Evolutionary conservation across 2,329 filamentous ascomycete genomes (phyloP), one percentile per base, ranked within the genome.

Genomic region (Pseudogymnoascus destructans): DNA sequence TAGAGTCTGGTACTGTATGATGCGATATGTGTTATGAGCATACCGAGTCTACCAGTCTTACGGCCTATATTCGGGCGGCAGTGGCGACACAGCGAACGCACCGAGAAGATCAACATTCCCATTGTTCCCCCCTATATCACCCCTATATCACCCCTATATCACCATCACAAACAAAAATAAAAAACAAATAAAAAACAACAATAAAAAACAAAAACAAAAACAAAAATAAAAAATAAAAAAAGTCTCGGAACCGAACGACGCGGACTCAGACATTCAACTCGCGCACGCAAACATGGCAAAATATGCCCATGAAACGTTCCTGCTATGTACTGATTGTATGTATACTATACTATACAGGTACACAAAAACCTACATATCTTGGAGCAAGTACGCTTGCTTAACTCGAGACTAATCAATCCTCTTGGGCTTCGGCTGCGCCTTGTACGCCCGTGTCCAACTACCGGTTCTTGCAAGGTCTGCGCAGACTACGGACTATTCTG

Each of bases 401-500:
- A 52, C n/a, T 52, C 25, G 46, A 5, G 9, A 19, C 46, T 52
- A 52, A n/a, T n/a, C n/a, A 30, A 17, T 10, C 46, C n/a, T 52
- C 25, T 52, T 30, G 46, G 46, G n/a, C 15, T 30, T 52, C 25
- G 46, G 46, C n/a, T 52, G 25, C n/a, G 15, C 46, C 23, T 13
- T 52, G 23, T 27, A 8, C 40, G 21, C 21, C 40, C 40, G 42
- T 49, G 13, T 49, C 46, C 46, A 52, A 52, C 46, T 52, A 52
- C 46, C 46, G 46, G 46, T 52, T 52, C 46, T 52, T 52, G 46
- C 46, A 52, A 52, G 46, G 46, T 30, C 46, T 30, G 30, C 25
- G 17, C n/a, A 52, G 46, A 52, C 46, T 52, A 52, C n/a, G 30
- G 46, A 52, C 46, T 52, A 52, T 52, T 17, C 46, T 52, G n/a